Percentiles rank a stretch among this genome's conserved stretches.
These are phyloP conservation scores for Backusella australiensis DNA, from an alignment of 192 early-diverging fungal species.

Conservation along the genomic window DNA sequence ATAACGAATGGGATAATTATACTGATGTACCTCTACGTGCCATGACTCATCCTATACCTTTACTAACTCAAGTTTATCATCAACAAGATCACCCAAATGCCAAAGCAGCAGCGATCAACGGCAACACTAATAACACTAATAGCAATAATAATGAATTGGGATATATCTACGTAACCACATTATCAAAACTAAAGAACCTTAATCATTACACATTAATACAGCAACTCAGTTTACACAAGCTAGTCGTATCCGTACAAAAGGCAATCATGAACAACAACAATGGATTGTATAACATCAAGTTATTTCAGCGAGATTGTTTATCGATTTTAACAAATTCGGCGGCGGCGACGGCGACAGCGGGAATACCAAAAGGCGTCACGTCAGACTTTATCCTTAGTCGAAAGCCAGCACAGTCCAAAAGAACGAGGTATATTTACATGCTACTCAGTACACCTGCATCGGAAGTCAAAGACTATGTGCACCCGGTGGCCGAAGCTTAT, in stretches of 20 bases:
- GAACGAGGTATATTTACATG: conserved; percentile 19
- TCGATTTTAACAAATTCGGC: background rate
- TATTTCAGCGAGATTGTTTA: conserved; percentile 1
- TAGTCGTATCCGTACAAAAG: conserved; percentile 4
- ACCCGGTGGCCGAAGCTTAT: conserved; percentile 11
- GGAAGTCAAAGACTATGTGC: background rate
- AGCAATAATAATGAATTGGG: background rate
- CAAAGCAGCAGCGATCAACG: background rate
- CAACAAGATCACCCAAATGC: background rate
- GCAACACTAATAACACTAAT: background rate
- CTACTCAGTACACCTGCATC: conserved; percentile 3
- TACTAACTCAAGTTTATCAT: background rate
- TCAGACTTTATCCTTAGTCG: background rate
- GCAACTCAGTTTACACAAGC: background rate
- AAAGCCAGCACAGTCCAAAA: background rate
- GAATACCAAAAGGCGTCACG: background rate
- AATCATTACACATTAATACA: background rate
- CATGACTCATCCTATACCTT: conserved; percentile 4
- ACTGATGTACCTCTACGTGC: conserved; percentile 2
- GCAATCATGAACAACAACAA: background rate
- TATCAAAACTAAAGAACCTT: background rate
- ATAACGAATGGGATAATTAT: background rate
- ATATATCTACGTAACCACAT: background rate
- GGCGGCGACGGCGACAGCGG: background rate
- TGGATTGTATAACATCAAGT: background rate